Evolutionary conservation across 805 yeast species (phyloP).

Genomic region (Ogataea sp.): DNA sequence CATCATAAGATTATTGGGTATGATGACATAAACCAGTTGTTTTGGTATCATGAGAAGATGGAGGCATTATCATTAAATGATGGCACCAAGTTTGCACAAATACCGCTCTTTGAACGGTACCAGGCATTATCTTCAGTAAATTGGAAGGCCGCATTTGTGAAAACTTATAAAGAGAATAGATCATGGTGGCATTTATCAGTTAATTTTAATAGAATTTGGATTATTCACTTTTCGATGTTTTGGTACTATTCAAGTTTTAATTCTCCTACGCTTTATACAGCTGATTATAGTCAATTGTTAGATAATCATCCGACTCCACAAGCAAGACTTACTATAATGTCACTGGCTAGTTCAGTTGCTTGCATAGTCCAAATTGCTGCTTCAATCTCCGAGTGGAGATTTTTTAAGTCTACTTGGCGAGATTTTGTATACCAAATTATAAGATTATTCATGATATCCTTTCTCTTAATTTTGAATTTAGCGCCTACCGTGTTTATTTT

Average conservation of each 20-base stretch:
- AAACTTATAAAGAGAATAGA: constrained; percentile 40
- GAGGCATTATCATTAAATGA: constrained; percentile 25
- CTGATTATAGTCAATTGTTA: constrained; percentile 28
- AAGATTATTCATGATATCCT: constrained; percentile 25
- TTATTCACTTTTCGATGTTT: constrained; percentile 39
- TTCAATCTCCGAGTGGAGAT: constrained; percentile 32
- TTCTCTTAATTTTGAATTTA: constrained; percentile 26
- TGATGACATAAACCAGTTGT: constrained; percentile 45
- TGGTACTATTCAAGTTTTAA: constrained; percentile 47
- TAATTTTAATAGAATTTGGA: constrained; percentile 46
- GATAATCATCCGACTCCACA: constrained; percentile 39
- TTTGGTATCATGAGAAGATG: constrained; percentile 37
- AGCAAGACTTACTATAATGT: constrained; percentile 32
- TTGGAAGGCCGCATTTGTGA: constrained; percentile 35
- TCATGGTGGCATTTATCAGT: constrained; percentile 43
- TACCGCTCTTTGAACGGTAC: constrained; percentile 26
- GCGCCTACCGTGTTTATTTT: constrained; percentile 35
- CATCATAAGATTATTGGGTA: constrained; percentile 54
- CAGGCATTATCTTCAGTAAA: constrained; percentile 22
- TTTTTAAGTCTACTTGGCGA: constrained; percentile 40
- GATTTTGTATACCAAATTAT: constrained; percentile 32
- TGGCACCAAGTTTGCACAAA: constrained; percentile 22
- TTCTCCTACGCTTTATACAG: constrained; percentile 41
- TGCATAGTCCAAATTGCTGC: constrained; percentile 33
- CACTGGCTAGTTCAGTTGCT: constrained; percentile 39